These are phyloP conservation scores for Deakozyma indianensis DNA, from an alignment of 805 yeast species.

Conservation along the genomic window DNA sequence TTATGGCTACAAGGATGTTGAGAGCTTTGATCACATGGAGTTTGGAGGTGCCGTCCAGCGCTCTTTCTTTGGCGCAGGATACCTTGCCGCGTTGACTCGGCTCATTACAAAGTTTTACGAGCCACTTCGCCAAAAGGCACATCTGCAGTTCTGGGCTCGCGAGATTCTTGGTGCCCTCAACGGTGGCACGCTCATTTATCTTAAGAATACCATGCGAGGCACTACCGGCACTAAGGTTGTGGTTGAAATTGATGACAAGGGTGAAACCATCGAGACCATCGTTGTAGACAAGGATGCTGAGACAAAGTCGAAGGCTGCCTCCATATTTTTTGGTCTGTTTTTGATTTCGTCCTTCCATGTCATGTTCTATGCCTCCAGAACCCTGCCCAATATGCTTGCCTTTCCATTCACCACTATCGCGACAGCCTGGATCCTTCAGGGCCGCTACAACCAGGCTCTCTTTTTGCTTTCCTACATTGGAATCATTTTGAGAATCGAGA, in stretches of 20 bases:
- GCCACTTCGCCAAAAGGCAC: slow-evolving; percentile 26
- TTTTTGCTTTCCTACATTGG: slow-evolving; percentile 47
- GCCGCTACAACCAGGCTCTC: slow-evolving; percentile 34
- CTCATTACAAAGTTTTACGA: slow-evolving; percentile 17
- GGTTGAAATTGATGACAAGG: neutral
- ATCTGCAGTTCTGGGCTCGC: slow-evolving; percentile 42
- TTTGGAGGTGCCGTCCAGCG: slow-evolving; percentile 90
- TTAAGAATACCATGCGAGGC: slow-evolving; percentile 15
- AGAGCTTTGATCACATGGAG: slow-evolving; percentile 50
- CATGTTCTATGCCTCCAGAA: slow-evolving; percentile 64
- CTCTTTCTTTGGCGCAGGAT: slow-evolving; percentile 59
- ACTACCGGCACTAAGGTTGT: neutral
- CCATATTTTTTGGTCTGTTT: slow-evolving; percentile 45
- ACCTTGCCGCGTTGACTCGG: slow-evolving; percentile 33
- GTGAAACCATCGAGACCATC: slow-evolving; percentile 5
- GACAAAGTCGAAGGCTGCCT: slow-evolving; percentile 5
- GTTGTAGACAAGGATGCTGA: slow-evolving; percentile 8
- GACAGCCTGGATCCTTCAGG: slow-evolving; percentile 34
- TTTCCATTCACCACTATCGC: slow-evolving; percentile 57
- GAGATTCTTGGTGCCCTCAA: slow-evolving; percentile 50
- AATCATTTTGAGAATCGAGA: slow-evolving; percentile 59
- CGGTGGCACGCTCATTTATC: slow-evolving; percentile 33
- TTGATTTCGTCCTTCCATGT: slow-evolving; percentile 63
- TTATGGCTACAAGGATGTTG: slow-evolving; percentile 36
- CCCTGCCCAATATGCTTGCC: slow-evolving; percentile 72